These are phyloP conservation scores for Aspergillus luchuensis DNA, from an alignment of 2,329 filamentous ascomycete genomes.

Conservation along the genomic window DNA sequence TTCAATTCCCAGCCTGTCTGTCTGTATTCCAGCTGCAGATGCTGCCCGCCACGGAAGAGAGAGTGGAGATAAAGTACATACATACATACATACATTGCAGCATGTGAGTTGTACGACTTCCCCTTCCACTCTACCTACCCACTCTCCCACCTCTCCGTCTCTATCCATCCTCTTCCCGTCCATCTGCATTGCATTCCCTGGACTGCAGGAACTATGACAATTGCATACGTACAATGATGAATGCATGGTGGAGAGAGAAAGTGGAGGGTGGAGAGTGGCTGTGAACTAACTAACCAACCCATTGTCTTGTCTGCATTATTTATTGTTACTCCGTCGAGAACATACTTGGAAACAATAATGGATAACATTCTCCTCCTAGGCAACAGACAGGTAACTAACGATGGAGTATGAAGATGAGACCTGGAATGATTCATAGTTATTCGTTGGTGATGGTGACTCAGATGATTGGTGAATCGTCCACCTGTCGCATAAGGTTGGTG, in stretches of 20 bases:
- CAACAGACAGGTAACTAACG: not conserved
- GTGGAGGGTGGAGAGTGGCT: not conserved
- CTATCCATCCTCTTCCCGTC: not conserved
- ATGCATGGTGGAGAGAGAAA: not conserved
- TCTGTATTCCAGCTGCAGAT: not conserved
- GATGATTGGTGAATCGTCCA: not conserved
- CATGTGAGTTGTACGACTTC: not conserved
- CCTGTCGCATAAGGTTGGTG: not conserved
- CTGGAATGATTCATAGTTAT: not conserved
- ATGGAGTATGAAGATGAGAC: not conserved
- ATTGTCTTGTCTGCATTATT: not conserved
- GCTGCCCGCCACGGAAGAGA: not conserved
- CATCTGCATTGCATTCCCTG: not conserved
- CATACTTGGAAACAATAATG: not conserved
- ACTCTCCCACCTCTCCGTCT: no score
- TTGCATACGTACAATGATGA: not conserved
- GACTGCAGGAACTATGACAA: slow-evolving; percentile 2
- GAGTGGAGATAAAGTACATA: slow-evolving; percentile 1
- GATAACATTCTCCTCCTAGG: not conserved
- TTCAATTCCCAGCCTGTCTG: not conserved
- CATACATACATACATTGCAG: not conserved
- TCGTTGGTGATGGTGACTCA: not conserved
- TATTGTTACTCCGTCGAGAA: not conserved
- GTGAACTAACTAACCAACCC: not conserved
- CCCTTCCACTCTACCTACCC: no score